Percentiles rank a stretch among this genome's conserved stretches.
phyloP scores from a whole-genome alignment of 257 asterid species.

The Gentiana dahurica region DNA sequence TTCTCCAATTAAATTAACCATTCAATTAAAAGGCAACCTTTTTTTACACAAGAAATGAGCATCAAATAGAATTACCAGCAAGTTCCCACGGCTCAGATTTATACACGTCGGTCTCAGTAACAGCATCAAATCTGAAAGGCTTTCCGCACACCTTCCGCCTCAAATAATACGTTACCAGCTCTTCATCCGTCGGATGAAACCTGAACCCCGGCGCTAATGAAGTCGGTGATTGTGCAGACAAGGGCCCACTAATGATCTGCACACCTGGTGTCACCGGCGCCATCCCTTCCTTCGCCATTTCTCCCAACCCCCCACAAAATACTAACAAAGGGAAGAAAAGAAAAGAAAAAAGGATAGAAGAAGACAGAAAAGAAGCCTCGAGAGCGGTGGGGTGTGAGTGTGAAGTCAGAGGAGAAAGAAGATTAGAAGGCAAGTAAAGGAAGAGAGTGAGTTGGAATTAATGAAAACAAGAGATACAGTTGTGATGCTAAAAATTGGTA shows the following conservation, averaged over 20 bases:
- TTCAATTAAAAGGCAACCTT: too few species aligned
- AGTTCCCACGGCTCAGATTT: slow-evolving; percentile 97
- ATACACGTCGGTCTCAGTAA: slow-evolving; percentile 78
- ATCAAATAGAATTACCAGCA: slow-evolving; percentile 28
- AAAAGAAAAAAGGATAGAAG: background rate
- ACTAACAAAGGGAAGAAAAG: background rate
- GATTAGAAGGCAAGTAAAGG: slow-evolving; percentile 26
- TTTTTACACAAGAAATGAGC: background rate
- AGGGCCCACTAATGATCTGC: slow-evolving; percentile 11
- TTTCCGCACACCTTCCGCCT: slow-evolving; percentile 72
- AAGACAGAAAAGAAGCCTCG: background rate
- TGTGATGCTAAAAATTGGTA: slow-evolving; percentile 1
- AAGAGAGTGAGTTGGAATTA: background rate
- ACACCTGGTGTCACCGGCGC: slow-evolving; percentile 14
- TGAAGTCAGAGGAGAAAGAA: background rate
- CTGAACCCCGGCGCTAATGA: slow-evolving; percentile 90
- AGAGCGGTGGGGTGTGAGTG: background rate
- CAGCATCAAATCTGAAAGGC: slow-evolving; percentile 78
- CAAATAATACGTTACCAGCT: slow-evolving; percentile 66
- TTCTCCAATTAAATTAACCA: background rate
- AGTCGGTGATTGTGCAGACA: slow-evolving; percentile 40
- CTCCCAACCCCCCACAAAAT: background rate
- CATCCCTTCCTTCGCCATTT: slow-evolving; percentile 40
- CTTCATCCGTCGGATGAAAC: slow-evolving; percentile 94
- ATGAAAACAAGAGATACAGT: slow-evolving; percentile 9